These are phyloP conservation scores for Knoxdaviesia proteae DNA, from an alignment of 2,329 filamentous ascomycete genomes.

Conservation along the genomic window DNA sequence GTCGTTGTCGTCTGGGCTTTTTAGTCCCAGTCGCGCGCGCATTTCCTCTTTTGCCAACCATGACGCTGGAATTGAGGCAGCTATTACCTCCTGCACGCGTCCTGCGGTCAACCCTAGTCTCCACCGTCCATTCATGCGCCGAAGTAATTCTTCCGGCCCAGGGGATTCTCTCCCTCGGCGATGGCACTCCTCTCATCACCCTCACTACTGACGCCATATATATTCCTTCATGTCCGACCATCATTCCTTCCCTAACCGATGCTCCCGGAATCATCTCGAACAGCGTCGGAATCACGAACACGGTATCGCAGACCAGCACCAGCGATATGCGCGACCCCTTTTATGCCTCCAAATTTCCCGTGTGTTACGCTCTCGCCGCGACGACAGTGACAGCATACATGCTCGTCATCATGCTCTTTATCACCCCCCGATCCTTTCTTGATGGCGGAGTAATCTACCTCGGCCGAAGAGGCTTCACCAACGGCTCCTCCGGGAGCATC, in stretches of 20 bases:
- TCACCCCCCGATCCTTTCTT: constrained; percentile 85
- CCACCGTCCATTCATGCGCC: no score
- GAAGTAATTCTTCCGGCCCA: constrained; percentile 16
- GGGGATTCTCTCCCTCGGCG: constrained; percentile 26
- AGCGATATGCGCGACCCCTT: constrained; percentile 68
- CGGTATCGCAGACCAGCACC: constrained; percentile 10
- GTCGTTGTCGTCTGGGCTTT: no score
- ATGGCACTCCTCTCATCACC: constrained; percentile 30
- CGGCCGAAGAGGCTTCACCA: constrained; percentile 66
- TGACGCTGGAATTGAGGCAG: no score
- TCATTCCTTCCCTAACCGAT: no score
- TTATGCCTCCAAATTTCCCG: constrained; percentile 80
- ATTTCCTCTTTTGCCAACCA: no score
- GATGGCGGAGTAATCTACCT: constrained; percentile 68
- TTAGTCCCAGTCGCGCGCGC: no score
- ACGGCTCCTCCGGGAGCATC: constrained; percentile 56
- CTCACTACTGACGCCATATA: constrained; percentile 39
- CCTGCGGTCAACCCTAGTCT: no score
- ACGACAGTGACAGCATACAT: constrained; percentile 83
- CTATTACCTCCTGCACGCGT: no score
- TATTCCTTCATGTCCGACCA: constrained; percentile 16
- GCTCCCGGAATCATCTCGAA: no score
- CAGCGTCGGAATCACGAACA: no score
- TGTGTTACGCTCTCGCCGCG: constrained; percentile 79
- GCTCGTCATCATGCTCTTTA: constrained; percentile 80